Base-by-base conservation (phyloP, 257 asterid species). In the Agastache rugosa region DNA sequence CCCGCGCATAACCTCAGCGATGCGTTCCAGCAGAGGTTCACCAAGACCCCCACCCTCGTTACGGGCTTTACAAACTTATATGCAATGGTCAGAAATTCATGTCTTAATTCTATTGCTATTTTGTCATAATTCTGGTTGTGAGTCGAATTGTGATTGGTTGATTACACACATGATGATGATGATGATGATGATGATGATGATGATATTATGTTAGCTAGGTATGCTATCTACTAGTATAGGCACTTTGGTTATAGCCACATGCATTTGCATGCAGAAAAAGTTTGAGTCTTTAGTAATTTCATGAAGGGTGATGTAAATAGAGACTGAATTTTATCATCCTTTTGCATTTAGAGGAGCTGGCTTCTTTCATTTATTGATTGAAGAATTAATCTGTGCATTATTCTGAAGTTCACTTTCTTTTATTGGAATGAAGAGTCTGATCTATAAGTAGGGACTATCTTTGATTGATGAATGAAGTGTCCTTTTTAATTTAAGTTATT, bases 1-100 rank as follows among this genome's bases (percentile, higher is more conserved):
- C 98, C 98, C 44, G 98, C 98, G 1, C 98, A 93, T 78, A 93
- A 93, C 82, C 93, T 93, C 39, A 93, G 98, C 85, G 98, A 93
- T 80, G 96, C 98, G 5, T 93, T 93, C 55, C 98, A 93, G 76
- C 98, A 93, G 71, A 75, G 85, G 73, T 89, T 93, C 83, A 91
- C 97, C 78, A 93, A 91, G 85, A 71, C 82, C 37, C 98, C 97
- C 23, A 91, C 93, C 42, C 96, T 93, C 63, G 97, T 93, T 72
- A 85, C 84, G 66, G 98, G 98, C 65, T 93, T 91, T 81, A 42
- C 91, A 62, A 93, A 93, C 83, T 85, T 93, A 78, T 93, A 91
- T 71, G 98, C 98, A 39, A 93, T 93, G 98, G 98, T 93, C 77
- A 75, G 80, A 39, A 7, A 55, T 65, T 59, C 20, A 34, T 42